Base-by-base conservation (phyloP, 768 basidiomycete genomes). In the Serendipita sp. region DNA sequence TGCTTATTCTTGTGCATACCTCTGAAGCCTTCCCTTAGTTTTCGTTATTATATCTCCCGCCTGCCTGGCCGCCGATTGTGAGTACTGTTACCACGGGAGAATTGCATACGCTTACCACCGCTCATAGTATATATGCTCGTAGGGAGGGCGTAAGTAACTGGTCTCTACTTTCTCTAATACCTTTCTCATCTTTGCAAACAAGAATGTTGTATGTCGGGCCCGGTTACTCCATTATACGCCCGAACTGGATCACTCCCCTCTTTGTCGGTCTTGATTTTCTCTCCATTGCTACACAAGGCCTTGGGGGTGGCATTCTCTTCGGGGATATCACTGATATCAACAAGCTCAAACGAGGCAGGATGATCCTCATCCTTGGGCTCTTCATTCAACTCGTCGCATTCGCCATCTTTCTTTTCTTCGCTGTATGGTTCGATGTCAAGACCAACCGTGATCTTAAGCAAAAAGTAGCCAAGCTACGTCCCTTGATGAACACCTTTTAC, bases 311-410 rank as follows among this genome's bases (percentile, higher is more conserved):
- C 10, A 28, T 60, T 36, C 3, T 60, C 35, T 60, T 60, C n/a
- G 56, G 56, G 4, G 35, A n/a, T 10, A 35, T 10, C 23, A 4
- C n/a, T 1, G 34, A 36, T 35, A 28, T 60, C 23, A 36, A 60
- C 35, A 60, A 60, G 56, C 56, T 60, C n/a, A 60, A 30, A 36
- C 23, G 56, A n/a, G 56, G 56, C 16, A 30, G 56, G 16, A 60
- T 36, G 56, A n/a, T 60, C 28, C 56, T 60, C 28, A 60, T 60
- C 28, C 28, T 60, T n/a, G 56, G 56, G 10, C 32, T 60, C 10
- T 60, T 60, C 56, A 60, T 60, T 36, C 56, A 60, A 32, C 56
- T 60, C 3, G 56, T 60, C 56, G 56, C 56, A 23, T 60, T 60
- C 34, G 34, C 16, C 18, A 35, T 60, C 8, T 60, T 60, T 28